Evolutionary conservation across 805 yeast species (phyloP), one percentile per base, ranked within the genome.

Genomic region (Spathaspora girioi): DNA sequence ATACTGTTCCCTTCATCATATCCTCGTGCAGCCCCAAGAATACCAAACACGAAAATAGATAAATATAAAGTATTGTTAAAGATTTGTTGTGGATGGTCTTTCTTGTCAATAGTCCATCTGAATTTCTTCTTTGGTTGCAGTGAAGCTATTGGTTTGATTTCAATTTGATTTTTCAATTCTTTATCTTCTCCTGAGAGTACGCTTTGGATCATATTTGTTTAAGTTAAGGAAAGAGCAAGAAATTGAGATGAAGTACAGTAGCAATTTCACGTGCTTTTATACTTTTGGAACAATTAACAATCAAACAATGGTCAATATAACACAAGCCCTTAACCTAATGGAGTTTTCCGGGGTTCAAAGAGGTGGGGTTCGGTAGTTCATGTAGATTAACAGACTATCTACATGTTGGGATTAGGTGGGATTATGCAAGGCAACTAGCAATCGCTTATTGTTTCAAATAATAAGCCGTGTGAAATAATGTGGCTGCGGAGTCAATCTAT

Each of bases 1-100:
- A 23, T 46, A 46, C 49, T 69, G 52, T 65, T 65, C 38, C 85
- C 85, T 62, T 81, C 84, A 59, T 81, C 85, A 45, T 66, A 73
- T 7, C 85, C 85, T 62, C 84, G 64, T 6, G 82, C 82, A 38
- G 77, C 70, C 5, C 85, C 85, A 42, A 80, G 61, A 12, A 80
- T 62, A 45, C 84, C 85, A 63, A 79, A 81, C 3, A 77, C 70
- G 42, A 75, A 64, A 15, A 78, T 73, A 0, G 78, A 67, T 23
- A 70, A 55, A 62, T 65, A 77, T 42, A 80, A 68, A 9, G 76
- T 70, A 50, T 61, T 49, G 63, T 80, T 79, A 56, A 70, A 78
- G 18, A 77, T 73, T 54, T 77, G 76, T 45, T 58, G 59, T 2
- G 80, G 80, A 48, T 50, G 50, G 3, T 50, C 53, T 9, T 48